phyloP scores from a whole-genome alignment of 2,329 filamentous ascomycete species.

The Setomelanomma holmii region DNA sequence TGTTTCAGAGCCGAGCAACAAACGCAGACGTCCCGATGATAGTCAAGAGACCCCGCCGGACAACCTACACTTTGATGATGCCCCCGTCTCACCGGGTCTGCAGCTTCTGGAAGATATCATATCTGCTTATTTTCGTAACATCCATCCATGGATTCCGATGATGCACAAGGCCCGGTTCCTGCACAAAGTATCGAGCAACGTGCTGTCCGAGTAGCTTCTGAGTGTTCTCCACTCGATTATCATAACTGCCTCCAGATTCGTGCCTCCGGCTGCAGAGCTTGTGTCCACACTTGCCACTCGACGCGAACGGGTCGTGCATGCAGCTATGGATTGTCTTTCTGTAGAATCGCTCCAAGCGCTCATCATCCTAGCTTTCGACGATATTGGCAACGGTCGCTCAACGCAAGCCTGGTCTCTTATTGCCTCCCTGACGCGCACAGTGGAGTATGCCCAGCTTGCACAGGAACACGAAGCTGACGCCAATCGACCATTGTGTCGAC shows the following conservation, averaged over 20 bases:
- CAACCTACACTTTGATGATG: background rate
- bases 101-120: constrained; percentile 11
- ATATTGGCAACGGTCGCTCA: constrained; percentile 23
- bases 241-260: constrained; percentile 18
- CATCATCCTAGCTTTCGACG: constrained; percentile 21
- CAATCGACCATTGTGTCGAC: constrained; percentile 15
- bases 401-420: constrained; percentile 22
- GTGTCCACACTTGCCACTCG: background rate
- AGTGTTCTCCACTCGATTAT: constrained; percentile 20
- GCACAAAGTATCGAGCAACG: constrained; percentile 5
- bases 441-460: constrained; percentile 21
- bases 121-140: constrained; percentile 16
- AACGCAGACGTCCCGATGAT: constrained; percentile 15
- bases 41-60: background rate
- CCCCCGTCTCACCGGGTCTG: background rate
- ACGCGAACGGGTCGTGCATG: constrained; percentile 14
- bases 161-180: constrained; percentile 22
- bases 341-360: constrained; percentile 20
- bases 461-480: constrained; percentile 24
- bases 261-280: constrained; percentile 4
- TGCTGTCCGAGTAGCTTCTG: constrained; percentile 3
- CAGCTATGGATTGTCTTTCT: constrained; percentile 17
- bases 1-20: constrained; percentile 4
- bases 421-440: constrained; percentile 24
- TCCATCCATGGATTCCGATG: constrained; percentile 28